Percentiles rank a stretch among this genome's conserved stretches.
phyloP scores from a whole-genome alignment of 805 yeast genomes.

The Starmerella apis region DNA sequence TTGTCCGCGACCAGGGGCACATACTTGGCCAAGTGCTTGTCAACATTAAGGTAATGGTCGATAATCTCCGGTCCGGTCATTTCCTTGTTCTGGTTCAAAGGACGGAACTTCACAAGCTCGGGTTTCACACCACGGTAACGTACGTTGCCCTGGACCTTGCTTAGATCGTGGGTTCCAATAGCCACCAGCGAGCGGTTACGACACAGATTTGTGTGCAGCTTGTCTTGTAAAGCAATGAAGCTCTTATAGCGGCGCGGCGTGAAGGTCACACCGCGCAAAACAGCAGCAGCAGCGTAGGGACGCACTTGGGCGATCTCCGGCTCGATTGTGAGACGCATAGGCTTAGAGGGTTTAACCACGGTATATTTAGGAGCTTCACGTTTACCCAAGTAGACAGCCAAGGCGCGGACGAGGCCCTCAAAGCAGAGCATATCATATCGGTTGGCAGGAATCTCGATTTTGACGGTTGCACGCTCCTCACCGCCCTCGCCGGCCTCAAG shows the following conservation, averaged over 20 bases:
- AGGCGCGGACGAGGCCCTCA: constrained; percentile 93
- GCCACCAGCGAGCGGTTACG: constrained; percentile 97
- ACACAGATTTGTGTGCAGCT: constrained; percentile 86
- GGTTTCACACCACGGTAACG: constrained; percentile 80
- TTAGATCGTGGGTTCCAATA: constrained; percentile 94
- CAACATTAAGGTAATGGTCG: constrained; percentile 74
- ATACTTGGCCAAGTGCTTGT: constrained; percentile 80
- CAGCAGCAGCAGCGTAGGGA: constrained; percentile 93
- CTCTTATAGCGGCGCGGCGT: constrained; percentile 83
- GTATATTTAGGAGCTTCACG: constrained; percentile 53
- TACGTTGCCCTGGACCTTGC: constrained; percentile 69
- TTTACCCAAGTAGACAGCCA: constrained; percentile 79
- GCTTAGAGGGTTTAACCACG: constrained; percentile 51
- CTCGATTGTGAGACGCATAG: constrained; percentile 56
- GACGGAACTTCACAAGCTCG: constrained; percentile 50
- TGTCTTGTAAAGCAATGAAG: constrained; percentile 91
- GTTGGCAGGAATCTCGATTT: constrained; percentile 96
- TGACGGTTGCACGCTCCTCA: constrained; percentile 93
- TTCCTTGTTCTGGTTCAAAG: constrained; percentile 35
- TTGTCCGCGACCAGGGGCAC: constrained; percentile 79
- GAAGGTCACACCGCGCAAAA: constrained; percentile 72
- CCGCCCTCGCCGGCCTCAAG: constrained; percentile 45
- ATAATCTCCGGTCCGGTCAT: constrained; percentile 70
- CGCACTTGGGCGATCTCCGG: constrained; percentile 64
- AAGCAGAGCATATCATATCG: constrained; percentile 96